Evolutionary conservation across 495 filamentous ascomycete species (phyloP).

Genomic region (Penicillium atrosanguineum): DNA sequence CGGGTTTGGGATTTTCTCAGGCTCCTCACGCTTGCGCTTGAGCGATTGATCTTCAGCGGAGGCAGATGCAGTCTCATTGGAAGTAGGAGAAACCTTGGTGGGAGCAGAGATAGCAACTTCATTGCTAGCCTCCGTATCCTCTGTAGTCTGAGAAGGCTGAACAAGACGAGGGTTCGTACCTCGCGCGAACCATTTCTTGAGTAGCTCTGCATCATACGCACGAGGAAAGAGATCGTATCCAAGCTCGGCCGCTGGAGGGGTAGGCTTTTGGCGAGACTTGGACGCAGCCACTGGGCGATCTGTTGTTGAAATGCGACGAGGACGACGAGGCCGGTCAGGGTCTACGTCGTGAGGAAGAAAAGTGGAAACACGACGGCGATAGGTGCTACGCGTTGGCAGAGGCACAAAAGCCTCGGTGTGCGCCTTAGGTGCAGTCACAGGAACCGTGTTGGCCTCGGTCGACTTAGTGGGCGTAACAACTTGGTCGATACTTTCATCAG

Average conservation of each 20-base stretch:
- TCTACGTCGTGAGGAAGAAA: not conserved
- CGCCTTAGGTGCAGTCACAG: not conserved
- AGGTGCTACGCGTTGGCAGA: not conserved
- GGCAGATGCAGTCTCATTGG: not conserved
- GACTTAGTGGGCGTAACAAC: not conserved
- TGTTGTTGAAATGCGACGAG: not conserved
- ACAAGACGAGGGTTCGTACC: not conserved
- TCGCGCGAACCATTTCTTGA: slow-evolving; percentile 4
- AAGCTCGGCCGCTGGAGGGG: slow-evolving; percentile 12
- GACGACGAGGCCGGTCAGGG: not conserved
- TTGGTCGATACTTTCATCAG: not conserved
- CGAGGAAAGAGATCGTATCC: slow-evolving; percentile 1
- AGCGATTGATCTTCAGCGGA: slow-evolving; percentile 1
- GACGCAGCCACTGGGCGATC: not conserved
- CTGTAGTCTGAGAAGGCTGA: not conserved
- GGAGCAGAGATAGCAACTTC: not conserved
- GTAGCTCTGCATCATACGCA: slow-evolving; percentile 5
- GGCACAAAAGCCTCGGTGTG: not conserved
- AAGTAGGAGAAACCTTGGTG: not conserved
- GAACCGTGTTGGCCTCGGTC: not conserved
- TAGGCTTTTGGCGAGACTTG: not conserved
- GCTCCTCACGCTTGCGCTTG: slow-evolving; percentile 43
- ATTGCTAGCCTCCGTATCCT: not conserved
- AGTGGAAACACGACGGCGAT: not conserved
- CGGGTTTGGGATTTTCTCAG: slow-evolving; percentile 47